These are phyloP conservation scores for Fraxinus ornus DNA, from an alignment of 305 asterid genomes.

Conservation along the genomic window DNA sequence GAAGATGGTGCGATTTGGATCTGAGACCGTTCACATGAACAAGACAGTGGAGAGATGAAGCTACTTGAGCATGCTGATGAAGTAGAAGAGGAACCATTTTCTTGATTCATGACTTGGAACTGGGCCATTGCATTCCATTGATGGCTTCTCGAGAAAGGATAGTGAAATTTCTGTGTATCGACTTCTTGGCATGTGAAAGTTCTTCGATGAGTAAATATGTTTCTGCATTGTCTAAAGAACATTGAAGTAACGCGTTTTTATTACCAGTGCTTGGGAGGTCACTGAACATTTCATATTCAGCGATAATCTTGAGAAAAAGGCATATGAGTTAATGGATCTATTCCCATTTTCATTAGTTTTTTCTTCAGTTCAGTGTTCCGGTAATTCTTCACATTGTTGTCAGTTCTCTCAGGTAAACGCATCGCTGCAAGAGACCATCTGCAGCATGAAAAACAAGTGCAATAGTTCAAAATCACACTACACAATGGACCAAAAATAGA, in stretches of 20 bases:
- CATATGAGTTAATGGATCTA: conserved; percentile 89
- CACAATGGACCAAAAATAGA: not conserved
- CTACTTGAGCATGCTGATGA: conserved; percentile 40
- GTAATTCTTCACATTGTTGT: conserved; percentile 91
- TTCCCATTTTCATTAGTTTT: conserved; percentile 75
- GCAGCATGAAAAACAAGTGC: not conserved
- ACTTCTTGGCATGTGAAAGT: conserved; percentile 16
- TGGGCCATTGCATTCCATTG: conserved; percentile 1
- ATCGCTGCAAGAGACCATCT: conserved; percentile 93
- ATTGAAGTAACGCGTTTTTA: conserved; percentile 35
- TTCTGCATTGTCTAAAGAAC: conserved; percentile 12
- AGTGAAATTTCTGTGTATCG: conserved; percentile 15
- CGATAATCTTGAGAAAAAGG: conserved; percentile 75
- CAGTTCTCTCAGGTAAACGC: conserved; percentile 84
- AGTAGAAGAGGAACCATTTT: conserved; percentile 23
- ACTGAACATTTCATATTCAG: conserved; percentile 66
- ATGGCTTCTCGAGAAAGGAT: conserved; percentile 1
- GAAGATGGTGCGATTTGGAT: conserved; percentile 34
- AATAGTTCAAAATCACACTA: not conserved
- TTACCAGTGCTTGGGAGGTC: conserved; percentile 40
- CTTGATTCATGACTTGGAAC: not conserved
- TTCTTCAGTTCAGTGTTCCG: conserved; percentile 96
- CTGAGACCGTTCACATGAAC: conserved; percentile 35
- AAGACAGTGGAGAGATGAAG: conserved; percentile 34
- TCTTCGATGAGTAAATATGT: conserved; percentile 15